phyloP scores from a whole-genome alignment of 192 early-diverging fungal species.

The Kickxella alabastrina region DNA sequence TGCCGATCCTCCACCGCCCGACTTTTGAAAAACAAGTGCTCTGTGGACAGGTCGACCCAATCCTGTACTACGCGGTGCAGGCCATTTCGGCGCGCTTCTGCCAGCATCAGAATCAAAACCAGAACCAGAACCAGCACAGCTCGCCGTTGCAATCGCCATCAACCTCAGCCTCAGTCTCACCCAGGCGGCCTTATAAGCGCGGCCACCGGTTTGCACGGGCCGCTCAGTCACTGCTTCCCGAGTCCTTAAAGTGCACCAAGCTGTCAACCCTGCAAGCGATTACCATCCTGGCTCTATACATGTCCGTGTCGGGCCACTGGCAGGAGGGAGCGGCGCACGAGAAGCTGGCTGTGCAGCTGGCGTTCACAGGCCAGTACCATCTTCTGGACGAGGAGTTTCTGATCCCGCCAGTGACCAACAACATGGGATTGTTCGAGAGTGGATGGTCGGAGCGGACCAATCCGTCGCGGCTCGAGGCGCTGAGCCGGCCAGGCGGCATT shows the following conservation, averaged over 20 bases:
- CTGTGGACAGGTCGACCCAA: slow-evolving; percentile 26
- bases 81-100: slow-evolving; percentile 31
- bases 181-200: slow-evolving; percentile 18
- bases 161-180: background rate
- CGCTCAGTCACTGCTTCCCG: slow-evolving; percentile 22
- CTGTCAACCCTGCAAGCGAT: slow-evolving; percentile 44
- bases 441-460: slow-evolving; percentile 49
- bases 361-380: slow-evolving; percentile 48
- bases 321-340: slow-evolving; percentile 45
- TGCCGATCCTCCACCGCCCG: slow-evolving; percentile 45
- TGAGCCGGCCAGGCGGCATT: slow-evolving; percentile 38
- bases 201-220: slow-evolving; percentile 30
- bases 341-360: slow-evolving; percentile 44
- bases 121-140: no score
- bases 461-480: slow-evolving; percentile 33
- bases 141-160: no score
- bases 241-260: slow-evolving; percentile 3
- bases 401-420: slow-evolving; percentile 40
- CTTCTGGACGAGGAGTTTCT: slow-evolving; percentile 49
- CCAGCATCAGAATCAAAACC: background rate
- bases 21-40: slow-evolving; percentile 41
- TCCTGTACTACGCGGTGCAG: slow-evolving; percentile 43
- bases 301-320: slow-evolving; percentile 46
- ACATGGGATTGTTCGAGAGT: slow-evolving; percentile 40
- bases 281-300: slow-evolving; percentile 31